Percentiles rank a stretch among this genome's conserved stretches.
These are phyloP conservation scores for Neurospora sp. DNA, from an alignment of 495 filamentous ascomycete species.

Conservation along the genomic window DNA sequence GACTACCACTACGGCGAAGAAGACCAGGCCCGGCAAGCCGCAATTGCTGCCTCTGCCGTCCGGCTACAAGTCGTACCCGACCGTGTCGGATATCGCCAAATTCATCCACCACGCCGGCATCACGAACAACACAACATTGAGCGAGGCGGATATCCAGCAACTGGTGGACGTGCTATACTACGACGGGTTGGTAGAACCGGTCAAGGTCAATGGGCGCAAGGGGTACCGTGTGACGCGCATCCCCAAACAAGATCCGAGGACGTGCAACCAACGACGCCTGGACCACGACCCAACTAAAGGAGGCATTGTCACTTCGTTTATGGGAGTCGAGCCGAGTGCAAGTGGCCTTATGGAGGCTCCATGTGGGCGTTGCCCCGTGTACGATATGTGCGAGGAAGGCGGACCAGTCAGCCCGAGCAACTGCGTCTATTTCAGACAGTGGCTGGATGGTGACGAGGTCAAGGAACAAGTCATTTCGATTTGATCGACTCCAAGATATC, in stretches of 20 bases:
- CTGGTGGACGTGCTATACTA: constrained; percentile 77
- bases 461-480: neutral
- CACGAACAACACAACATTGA: constrained; percentile 51
- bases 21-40: constrained; percentile 11
- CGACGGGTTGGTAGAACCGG: constrained; percentile 64
- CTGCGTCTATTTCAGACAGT: constrained; percentile 83
- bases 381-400: constrained; percentile 78
- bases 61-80: constrained; percentile 66
- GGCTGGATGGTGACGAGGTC: constrained; percentile 42
- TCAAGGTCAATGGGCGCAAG: constrained; percentile 31
- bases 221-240: constrained; percentile 43
- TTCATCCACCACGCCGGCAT: constrained; percentile 58
- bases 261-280: constrained; percentile 23
- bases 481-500: neutral
- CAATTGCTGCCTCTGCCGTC: constrained; percentile 54
- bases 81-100: constrained; percentile 56
- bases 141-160: constrained; percentile 63
- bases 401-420: constrained; percentile 80
- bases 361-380: constrained; percentile 90
- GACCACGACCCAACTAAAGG: constrained; percentile 25
- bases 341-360: constrained; percentile 76
- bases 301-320: neutral
- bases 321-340: constrained; percentile 31
- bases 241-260: constrained; percentile 27
- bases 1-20: constrained; percentile 10